Evolutionary conservation across 2,329 filamentous ascomycete species (phyloP), one percentile per base, ranked within the genome.

Genomic region (Nemania sp.): DNA sequence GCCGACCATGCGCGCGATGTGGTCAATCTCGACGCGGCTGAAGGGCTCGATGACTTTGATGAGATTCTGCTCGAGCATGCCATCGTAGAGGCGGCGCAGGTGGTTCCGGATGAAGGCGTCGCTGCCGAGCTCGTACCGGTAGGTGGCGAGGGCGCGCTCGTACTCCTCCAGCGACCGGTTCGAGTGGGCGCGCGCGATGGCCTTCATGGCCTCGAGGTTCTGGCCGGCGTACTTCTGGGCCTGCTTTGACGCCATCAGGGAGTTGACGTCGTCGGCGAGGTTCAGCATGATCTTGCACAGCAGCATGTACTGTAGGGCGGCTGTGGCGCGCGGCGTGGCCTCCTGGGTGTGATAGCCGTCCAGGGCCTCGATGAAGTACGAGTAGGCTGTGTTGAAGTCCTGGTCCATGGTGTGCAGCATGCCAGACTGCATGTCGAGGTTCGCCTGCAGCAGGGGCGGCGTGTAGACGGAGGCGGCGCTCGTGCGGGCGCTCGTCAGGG

Each of bases 271-370:
- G 81, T 98, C 93, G 67, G 88, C 92, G 42, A 96, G 84, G 79
- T 99, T 99, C 69, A 99, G 85, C 96, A 99, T 99, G 77, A 99
- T 95, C 83, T 99, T 99, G 87, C 95, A 98, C 37, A 99, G 88
- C 56, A 99, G 86, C 95, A 99, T 99, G 83, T 99, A 99, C 81
- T 99, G 95, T 67, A 99, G 83, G 11, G 95, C 92, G 12, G 94
- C 91, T n/a, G 94, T 96, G n/a, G 96, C 95, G 78, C 93, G 92
- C 66, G 84, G 80, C 40, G 88, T 81, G 74, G 97, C 92, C 68
- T 99, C 95, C 76, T 96, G 92, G 48, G 89, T 89, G 79, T 95
- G 92, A 78, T 98, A 99, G 62, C 95, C 95, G 75, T 99, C 95
- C 65, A 99, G 87, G 2, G 96, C 95, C 80, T 99, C 95, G 77